Conservation (phyloP, 306 rosid genomes). For the Rosa multiflora region DNA sequence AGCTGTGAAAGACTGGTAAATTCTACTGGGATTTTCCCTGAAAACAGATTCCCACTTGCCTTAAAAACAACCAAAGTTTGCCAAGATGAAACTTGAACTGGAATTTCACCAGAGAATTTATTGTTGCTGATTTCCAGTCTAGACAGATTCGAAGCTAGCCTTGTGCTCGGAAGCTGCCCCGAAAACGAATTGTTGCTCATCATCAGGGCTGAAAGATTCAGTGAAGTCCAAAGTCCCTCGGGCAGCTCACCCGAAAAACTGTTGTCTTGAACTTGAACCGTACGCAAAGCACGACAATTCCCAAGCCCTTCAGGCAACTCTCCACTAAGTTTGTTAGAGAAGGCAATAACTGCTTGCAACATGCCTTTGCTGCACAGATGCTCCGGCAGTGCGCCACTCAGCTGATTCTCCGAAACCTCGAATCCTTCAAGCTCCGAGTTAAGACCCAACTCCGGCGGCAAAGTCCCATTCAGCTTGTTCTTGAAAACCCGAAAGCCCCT, state of each 20-base stretch:
- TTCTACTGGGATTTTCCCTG: slow-evolving; percentile 61
- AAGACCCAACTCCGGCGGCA: slow-evolving; percentile 71
- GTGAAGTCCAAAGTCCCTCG: slow-evolving; percentile 54
- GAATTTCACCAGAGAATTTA: slow-evolving; percentile 62
- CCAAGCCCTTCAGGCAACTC: slow-evolving; percentile 57
- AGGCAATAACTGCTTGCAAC: slow-evolving; percentile 52
- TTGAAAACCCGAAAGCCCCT: slow-evolving; percentile 40
- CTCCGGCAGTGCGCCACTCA: slow-evolving; percentile 64
- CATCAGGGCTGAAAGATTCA: slow-evolving; percentile 51
- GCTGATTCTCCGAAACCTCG: slow-evolving; percentile 62
- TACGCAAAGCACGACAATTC: slow-evolving; percentile 46
- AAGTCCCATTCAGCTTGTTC: slow-evolving; percentile 66
- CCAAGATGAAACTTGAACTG: slow-evolving; percentile 46
- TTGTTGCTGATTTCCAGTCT: slow-evolving; percentile 68
- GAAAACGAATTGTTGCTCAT: slow-evolving; percentile 60
- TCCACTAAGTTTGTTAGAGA: slow-evolving; percentile 58
- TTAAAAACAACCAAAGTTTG: slow-evolving; percentile 51
- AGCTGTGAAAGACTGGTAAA: slow-evolving; percentile 54
- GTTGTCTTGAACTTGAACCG: slow-evolving; percentile 50
- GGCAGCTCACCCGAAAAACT: slow-evolving; percentile 71
- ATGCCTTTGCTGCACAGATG: slow-evolving; percentile 58
- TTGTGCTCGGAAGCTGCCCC: slow-evolving; percentile 58
- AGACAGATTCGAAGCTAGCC: slow-evolving; percentile 47
- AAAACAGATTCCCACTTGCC: slow-evolving; percentile 62
- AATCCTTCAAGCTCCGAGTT: slow-evolving; percentile 55